phyloP scores from a whole-genome alignment of 2,329 filamentous ascomycete genomes.

The Pseudocercospora crystallina region DNA sequence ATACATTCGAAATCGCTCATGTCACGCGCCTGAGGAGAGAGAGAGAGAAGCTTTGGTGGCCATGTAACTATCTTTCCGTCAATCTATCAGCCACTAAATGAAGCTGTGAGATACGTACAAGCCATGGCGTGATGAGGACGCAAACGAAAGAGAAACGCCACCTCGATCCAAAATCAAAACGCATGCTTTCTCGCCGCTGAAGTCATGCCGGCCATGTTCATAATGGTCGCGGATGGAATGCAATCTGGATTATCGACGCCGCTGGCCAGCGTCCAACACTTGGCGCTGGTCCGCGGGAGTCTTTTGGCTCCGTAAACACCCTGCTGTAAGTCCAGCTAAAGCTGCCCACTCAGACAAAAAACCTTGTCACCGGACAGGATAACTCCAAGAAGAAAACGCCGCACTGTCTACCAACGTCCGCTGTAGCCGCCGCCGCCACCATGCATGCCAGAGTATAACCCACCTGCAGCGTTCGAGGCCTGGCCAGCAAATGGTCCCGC shows the following conservation, averaged over 20 bases:
- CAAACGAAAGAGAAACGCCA: slow-evolving; percentile 15
- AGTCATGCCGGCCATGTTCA: slow-evolving; percentile 18
- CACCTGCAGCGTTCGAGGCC: slow-evolving; percentile 25
- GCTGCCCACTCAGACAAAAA: slow-evolving; percentile 1
- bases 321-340: slow-evolving; percentile 27
- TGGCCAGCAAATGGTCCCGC: slow-evolving; percentile 27
- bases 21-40: slow-evolving; percentile 24
- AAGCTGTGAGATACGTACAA: slow-evolving; percentile 36
- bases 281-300: slow-evolving; percentile 26
- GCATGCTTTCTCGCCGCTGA: slow-evolving; percentile 9
- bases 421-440: slow-evolving; percentile 31
- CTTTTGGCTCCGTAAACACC: slow-evolving; percentile 28
- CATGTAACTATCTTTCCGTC: slow-evolving; percentile 34
- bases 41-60: slow-evolving; percentile 19
- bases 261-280: slow-evolving; percentile 30
- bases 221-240: slow-evolving; percentile 13
- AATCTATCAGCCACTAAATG: slow-evolving; percentile 36
- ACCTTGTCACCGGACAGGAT: too few relatives aligned
- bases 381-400: slow-evolving; percentile 7
- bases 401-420: slow-evolving; percentile 30
- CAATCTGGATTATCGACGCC: slow-evolving; percentile 21
- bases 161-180: slow-evolving; percentile 13
- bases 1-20: slow-evolving; percentile 26
- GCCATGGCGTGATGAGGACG: slow-evolving; percentile 27
- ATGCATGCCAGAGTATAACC: slow-evolving; percentile 34